Percentiles rank a stretch among this genome's conserved stretches.
Evolutionary conservation across 768 basidiomycete genomes (phyloP).

Genomic region (Suillus discolor): DNA sequence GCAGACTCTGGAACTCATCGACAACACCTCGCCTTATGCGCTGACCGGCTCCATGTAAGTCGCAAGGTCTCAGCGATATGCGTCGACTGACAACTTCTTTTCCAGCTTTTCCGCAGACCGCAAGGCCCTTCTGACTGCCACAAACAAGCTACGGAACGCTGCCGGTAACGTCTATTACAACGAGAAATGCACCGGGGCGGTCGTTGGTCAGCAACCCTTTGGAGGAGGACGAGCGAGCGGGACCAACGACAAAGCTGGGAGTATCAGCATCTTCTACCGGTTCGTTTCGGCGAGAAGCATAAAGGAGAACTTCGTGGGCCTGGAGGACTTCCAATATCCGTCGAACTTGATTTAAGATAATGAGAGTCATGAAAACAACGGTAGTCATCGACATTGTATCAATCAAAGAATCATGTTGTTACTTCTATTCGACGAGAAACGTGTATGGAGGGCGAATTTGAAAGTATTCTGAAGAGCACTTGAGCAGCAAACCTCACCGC

Average conservation of each 20-base stretch:
- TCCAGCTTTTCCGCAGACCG: conserved; percentile 83
- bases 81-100: conserved; percentile 14
- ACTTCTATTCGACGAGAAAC: not conserved
- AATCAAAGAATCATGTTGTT: not conserved
- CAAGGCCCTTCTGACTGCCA: conserved; percentile 74
- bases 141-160: conserved; percentile 83
- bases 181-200: conserved; percentile 97
- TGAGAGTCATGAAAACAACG: not conserved
- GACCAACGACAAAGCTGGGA: conserved; percentile 98
- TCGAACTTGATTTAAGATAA: conserved; percentile 71
- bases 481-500: too few species aligned
- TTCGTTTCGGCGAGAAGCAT: conserved; percentile 90
- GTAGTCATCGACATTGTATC: not conserved
- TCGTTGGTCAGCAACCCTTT: conserved; percentile 97
- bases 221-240: conserved; percentile 92
- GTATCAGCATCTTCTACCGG: conserved; percentile 73
- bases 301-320: conserved; percentile 93
- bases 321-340: conserved; percentile 83
- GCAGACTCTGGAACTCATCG: conserved; percentile 83
- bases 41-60: conserved; percentile 93
- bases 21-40: conserved; percentile 84
- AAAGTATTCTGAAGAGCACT: too few species aligned
- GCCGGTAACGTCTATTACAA: conserved; percentile 99
- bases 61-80: conserved; percentile 4
- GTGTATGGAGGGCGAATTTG: not conserved